Evolutionary conservation across 2,329 filamentous ascomycete genomes (phyloP), one percentile per base, ranked within the genome.

Genomic region (Fusarium drepaniforme): DNA sequence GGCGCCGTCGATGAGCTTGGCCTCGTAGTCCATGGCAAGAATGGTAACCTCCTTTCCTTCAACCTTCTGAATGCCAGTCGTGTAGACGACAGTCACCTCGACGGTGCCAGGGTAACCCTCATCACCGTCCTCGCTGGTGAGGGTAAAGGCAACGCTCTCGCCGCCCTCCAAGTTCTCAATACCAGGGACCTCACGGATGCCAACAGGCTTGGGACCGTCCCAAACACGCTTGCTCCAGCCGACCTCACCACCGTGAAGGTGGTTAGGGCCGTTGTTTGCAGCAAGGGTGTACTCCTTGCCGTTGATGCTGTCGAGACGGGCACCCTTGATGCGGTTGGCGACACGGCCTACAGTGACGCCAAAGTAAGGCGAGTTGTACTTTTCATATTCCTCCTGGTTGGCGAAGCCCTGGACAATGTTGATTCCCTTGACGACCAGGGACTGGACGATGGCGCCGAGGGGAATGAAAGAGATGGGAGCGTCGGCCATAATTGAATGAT

Each of bases 401-500:
- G 93, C 90, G 85, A 98, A 98, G 64, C 93, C 92, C 77, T 97
- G 93, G 25, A 98, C 96, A 75, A 99, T 97, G 86, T 98, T 97
- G 81, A 90, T 86, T 74, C 91, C 93, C 70, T 89, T 93, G 77
- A 98, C 90, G 58, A 88, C 89, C 86, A 98, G 93, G 80, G 93
- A 90, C 82, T 98, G 92, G 81, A 97, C 92, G 81, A 94, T 94
- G 78, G 93, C 94, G 73, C 94, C 94, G 61, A 94, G 88, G 28
- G 93, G 92, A 72, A 96, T 86, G 84, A 96, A 94, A 51, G 88
- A 86, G 79, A 92, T 89, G 51, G 88, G 81, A 42, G 87, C 84
- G 81, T 88, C 81, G 46, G 85, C 75, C 85, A 88, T 88, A 69
- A 46, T 75, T 71, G 58, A 42, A 40, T 25, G 56, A 58, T 70